Evolutionary conservation across 139 green algal species (phyloP).

Genomic region (Auxenochlorella protothecoides): DNA sequence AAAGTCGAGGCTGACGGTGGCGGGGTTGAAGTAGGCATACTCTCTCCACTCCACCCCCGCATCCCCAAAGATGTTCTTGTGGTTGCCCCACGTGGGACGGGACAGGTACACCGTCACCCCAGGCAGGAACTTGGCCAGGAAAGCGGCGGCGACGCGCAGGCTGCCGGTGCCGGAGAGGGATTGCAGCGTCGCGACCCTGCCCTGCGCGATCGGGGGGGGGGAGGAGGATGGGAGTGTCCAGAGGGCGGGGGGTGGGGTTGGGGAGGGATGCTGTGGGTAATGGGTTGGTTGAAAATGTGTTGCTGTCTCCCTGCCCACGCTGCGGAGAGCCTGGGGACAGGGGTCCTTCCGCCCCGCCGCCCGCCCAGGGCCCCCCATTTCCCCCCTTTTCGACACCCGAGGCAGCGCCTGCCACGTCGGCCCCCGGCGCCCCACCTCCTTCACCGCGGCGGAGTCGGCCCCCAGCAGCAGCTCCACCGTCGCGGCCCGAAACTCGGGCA

Average conservation of each 20-base stretch:
- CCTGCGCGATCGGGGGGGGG: slow-evolving; percentile 20
- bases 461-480: slow-evolving; percentile 85
- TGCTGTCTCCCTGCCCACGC: background rate
- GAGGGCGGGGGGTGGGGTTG: background rate
- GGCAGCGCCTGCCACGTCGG: background rate
- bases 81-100: slow-evolving; percentile 83
- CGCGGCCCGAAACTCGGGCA: slow-evolving; percentile 73
- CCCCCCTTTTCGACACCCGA: background rate
- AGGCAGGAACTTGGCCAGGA: slow-evolving; percentile 77
- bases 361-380: too few species aligned
- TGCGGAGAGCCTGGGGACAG: background rate
- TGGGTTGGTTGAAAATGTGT: background rate
- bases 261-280: background rate
- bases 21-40: slow-evolving; percentile 43
- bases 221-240: background rate
- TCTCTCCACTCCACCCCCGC: slow-evolving; percentile 72
- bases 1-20: slow-evolving; percentile 82
- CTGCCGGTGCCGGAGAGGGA: slow-evolving; percentile 88
- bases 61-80: slow-evolving; percentile 91
- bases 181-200: slow-evolving; percentile 65
- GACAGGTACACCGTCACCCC: slow-evolving; percentile 61
- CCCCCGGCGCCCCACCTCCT: slow-evolving; percentile 29
- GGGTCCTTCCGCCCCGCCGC: too few species aligned
- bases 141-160: slow-evolving; percentile 81
- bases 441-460: slow-evolving; percentile 47